These are phyloP conservation scores for Bassia scoparia DNA, from an alignment of 148 eudicot species.

Conservation along the genomic window DNA sequence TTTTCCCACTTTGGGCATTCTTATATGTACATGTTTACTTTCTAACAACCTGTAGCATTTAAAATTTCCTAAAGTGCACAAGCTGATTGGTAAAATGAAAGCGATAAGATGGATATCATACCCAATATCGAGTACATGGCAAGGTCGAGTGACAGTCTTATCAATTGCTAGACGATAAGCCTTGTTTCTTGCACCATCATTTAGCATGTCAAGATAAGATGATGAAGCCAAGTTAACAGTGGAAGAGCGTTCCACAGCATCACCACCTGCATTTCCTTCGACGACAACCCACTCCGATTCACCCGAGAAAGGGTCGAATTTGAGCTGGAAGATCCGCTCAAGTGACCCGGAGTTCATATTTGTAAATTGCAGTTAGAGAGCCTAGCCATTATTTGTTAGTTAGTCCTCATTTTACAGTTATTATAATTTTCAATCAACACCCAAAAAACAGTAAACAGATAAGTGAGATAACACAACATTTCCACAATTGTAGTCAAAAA, in stretches of 20 bases:
- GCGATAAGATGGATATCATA: slow-evolving; percentile 12
- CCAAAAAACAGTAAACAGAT: no score
- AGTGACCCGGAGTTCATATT: slow-evolving; percentile 35
- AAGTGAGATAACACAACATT: no score
- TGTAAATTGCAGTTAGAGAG: neutral
- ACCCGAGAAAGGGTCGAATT: slow-evolving; percentile 65
- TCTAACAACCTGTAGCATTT: no score
- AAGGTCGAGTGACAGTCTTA: slow-evolving; percentile 54
- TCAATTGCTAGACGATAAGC: slow-evolving; percentile 75
- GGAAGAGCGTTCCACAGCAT: slow-evolving; percentile 17
- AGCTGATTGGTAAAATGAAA: neutral
- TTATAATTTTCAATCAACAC: no score
- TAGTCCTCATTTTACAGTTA: no score
- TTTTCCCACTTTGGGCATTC: no score
- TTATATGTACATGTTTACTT: no score
- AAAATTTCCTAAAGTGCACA: no score
- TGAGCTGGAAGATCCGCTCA: slow-evolving; percentile 66
- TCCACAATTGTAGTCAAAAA: no score
- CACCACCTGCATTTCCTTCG: slow-evolving; percentile 38
- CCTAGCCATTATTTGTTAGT: no score
- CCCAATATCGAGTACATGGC: slow-evolving; percentile 88
- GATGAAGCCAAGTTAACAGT: slow-evolving; percentile 52
- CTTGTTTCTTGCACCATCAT: slow-evolving; percentile 54
- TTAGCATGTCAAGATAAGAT: slow-evolving; percentile 88
- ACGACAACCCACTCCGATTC: slow-evolving; percentile 75